Evolutionary conservation across 1,284 basidiomycete genomes (phyloP).

Genomic region (Sanghuangporus baumii): DNA sequence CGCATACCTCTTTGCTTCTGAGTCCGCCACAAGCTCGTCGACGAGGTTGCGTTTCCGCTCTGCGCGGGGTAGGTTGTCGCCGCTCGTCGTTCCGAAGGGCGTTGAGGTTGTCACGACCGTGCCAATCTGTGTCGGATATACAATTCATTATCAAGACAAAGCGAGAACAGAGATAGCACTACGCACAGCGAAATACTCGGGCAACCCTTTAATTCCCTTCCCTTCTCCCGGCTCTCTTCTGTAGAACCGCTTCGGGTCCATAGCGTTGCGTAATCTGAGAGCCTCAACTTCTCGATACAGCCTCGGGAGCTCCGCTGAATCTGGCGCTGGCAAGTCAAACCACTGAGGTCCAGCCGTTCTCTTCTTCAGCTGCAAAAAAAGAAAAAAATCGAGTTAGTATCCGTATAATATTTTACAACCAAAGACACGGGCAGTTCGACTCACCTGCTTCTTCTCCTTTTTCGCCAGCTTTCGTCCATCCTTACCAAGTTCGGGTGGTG

Average conservation of each 20-base stretch:
- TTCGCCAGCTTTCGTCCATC: constrained; percentile 60
- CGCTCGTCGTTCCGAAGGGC: constrained; percentile 70
- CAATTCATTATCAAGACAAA: neutral
- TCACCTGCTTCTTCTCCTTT: constrained; percentile 63
- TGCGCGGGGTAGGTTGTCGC: constrained; percentile 63
- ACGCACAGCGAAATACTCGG: constrained; percentile 85
- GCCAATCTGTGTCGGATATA: constrained; percentile 59
- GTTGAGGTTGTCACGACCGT: constrained; percentile 74
- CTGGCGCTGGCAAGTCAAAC: constrained; percentile 88
- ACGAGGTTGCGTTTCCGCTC: constrained; percentile 79
- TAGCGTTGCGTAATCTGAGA: constrained; percentile 82
- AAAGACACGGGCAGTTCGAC: constrained; percentile 18
- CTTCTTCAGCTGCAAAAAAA: constrained; percentile 49
- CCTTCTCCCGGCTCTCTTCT: constrained; percentile 78
- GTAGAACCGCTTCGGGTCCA: constrained; percentile 97
- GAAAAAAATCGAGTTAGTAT: neutral
- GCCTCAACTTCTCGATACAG: constrained; percentile 92
- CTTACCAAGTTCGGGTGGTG: constrained; percentile 52
- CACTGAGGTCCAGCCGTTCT: constrained; percentile 80
- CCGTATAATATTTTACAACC: neutral
- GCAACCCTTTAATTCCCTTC: constrained; percentile 79
- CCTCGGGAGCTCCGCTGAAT: constrained; percentile 74
- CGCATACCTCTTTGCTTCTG: constrained; percentile 81
- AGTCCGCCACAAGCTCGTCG: constrained; percentile 85
- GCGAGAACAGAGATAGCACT: neutral